A percentile compares a stretch with the other conserved stretches of the same genome.
These are phyloP conservation scores for Leccinum sublutescens DNA, from an alignment of 768 basidiomycete genomes.

Conservation along the genomic window DNA sequence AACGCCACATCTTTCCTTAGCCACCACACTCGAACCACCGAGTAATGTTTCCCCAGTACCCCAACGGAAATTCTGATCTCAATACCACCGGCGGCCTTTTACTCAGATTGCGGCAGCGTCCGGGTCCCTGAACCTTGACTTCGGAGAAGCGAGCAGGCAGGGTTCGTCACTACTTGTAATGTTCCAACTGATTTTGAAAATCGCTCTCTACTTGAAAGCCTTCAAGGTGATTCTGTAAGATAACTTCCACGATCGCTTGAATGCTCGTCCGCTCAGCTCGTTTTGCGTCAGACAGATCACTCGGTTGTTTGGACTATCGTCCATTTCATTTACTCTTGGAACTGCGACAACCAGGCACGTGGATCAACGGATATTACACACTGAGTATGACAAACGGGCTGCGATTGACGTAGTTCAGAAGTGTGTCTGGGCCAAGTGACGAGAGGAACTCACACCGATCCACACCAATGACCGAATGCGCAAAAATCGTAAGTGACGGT, in stretches of 20 bases:
- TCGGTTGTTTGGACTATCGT: not conserved
- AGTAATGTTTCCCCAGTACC: conserved; percentile 1
- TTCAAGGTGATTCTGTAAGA: not conserved
- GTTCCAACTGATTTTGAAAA: not conserved
- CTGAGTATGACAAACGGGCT: conserved; percentile 14
- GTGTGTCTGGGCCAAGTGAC: conserved; percentile 8
- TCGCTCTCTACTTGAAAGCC: not conserved
- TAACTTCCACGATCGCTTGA: not conserved
- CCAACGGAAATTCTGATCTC: not conserved
- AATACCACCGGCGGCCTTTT: not conserved
- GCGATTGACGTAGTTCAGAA: conserved; percentile 17
- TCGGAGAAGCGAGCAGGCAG: not conserved
- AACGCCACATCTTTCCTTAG: conserved; percentile 24
- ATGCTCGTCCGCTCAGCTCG: not conserved
- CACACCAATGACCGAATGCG: conserved; percentile 12
- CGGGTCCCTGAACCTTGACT: conserved; percentile 1
- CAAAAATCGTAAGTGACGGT: conserved; percentile 1
- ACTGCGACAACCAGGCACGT: conserved; percentile 19
- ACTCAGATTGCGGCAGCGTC: conserved; percentile 3
- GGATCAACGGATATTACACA: conserved; percentile 29
- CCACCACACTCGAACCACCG: not conserved
- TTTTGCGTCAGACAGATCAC: not conserved
- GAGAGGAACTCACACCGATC: conserved; percentile 22
- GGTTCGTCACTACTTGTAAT: not conserved
- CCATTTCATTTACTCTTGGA: not conserved